These are phyloP conservation scores for Eimeria maxima DNA, from an alignment of 169 alveolate genomes.

Conservation along the genomic window DNA sequence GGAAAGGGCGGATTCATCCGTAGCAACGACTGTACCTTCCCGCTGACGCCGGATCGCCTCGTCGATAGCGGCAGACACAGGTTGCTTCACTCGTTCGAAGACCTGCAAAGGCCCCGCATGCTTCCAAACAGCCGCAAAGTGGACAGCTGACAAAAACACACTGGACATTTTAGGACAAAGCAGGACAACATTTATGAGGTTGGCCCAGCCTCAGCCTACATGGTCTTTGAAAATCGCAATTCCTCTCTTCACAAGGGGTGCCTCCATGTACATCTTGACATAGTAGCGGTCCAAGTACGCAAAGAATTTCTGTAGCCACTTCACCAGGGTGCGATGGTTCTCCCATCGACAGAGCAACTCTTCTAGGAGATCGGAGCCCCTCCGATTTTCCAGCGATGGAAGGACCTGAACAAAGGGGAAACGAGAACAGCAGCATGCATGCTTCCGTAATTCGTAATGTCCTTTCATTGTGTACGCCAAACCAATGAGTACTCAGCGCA, in stretches of 20 bases:
- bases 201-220: slow-evolving; percentile 48
- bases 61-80: slow-evolving; percentile 75
- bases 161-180: neutral
- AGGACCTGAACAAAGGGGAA: slow-evolving; percentile 52
- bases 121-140: neutral
- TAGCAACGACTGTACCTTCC: slow-evolving; percentile 58
- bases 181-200: neutral
- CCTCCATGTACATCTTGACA: slow-evolving; percentile 86
- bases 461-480: neutral
- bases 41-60: slow-evolving; percentile 83
- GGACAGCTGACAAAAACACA: neutral
- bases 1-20: slow-evolving; percentile 6
- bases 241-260: slow-evolving; percentile 86
- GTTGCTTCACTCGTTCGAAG: slow-evolving; percentile 78
- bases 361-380: slow-evolving; percentile 79
- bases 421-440: neutral
- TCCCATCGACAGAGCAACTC: slow-evolving; percentile 89
- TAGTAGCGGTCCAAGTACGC: slow-evolving; percentile 88
- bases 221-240: slow-evolving; percentile 86
- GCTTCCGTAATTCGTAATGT: neutral
- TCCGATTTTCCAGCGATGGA: slow-evolving; percentile 78
- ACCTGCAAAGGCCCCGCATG: slow-evolving; percentile 53
- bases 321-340: slow-evolving; percentile 87
- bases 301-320: slow-evolving; percentile 91
- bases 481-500: neutral